Evolutionary conservation across 2,329 filamentous ascomycete genomes (phyloP).

Genomic region (Phoma sp.): DNA sequence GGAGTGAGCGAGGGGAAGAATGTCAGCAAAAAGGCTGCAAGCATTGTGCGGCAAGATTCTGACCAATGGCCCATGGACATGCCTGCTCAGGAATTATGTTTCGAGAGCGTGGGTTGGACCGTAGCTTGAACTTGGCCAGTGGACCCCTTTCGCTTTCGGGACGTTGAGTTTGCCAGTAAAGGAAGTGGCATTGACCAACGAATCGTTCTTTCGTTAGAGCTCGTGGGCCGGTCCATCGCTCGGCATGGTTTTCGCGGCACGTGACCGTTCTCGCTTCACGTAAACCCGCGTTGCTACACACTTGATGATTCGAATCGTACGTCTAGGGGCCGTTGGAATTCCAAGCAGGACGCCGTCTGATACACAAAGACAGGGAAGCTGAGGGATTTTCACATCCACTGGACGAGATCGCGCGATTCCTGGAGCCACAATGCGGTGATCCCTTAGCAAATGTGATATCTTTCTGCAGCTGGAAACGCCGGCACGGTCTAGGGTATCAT

Average conservation of each 20-base stretch:
- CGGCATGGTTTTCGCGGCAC: conserved; percentile 45
- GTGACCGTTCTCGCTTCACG: conserved; percentile 48
- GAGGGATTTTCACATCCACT: conserved; percentile 48
- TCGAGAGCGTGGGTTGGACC: conserved; percentile 22
- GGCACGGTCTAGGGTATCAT: conserved; percentile 54
- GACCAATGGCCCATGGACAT: conserved; percentile 36
- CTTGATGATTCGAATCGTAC: conserved; percentile 42
- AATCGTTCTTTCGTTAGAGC: conserved; percentile 20
- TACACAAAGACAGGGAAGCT: conserved; percentile 46
- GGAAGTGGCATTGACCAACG: conserved; percentile 39
- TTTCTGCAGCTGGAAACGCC: conserved; percentile 52
- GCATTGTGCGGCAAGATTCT: conserved; percentile 22
- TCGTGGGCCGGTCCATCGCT: conserved; percentile 38
- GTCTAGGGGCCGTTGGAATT: conserved; percentile 34
- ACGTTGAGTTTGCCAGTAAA: conserved; percentile 29
- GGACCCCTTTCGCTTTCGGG: conserved; percentile 24
- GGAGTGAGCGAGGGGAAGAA: conserved; percentile 21
- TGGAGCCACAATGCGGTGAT: conserved; percentile 53
- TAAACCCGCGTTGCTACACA: conserved; percentile 42
- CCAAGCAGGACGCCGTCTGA: conserved; percentile 36
- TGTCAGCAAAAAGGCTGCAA: conserved; percentile 27
- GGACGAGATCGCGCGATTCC: conserved; percentile 53
- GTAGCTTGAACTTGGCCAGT: conserved; percentile 28
- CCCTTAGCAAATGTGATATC: conserved; percentile 51
- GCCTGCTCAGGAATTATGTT: conserved; percentile 25